Evolutionary conservation across 192 early-diverging fungal species (phyloP), one percentile per base, ranked within the genome.

Genomic region (Coemansia sp.): DNA sequence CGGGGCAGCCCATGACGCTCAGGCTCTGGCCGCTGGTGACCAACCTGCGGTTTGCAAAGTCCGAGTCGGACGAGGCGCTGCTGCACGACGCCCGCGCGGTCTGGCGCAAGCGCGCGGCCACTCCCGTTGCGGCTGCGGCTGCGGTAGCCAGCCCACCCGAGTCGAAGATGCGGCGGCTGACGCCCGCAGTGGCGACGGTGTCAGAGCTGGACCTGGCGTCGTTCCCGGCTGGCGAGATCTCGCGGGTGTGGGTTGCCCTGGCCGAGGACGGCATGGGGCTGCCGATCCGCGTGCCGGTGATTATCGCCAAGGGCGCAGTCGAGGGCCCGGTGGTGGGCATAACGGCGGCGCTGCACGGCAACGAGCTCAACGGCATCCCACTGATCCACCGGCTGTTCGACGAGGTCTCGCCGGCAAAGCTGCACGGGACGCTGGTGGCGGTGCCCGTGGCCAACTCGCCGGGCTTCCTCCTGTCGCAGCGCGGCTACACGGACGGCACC

Each of bases 361-460:
- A 96, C 65, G 94, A 96, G 65, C 80, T 96, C 47, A 96, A 96
- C 64, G 94, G 94, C 22, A 91, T 96, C 22, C 94, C 94, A 11
- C 87, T 91, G 66, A 96, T 94, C 41, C 94, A 96, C 66, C 86
- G 91, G 11, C 87, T 96, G 57, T 89, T 94, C 32, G 83, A 87
- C 31, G 93, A 94, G 51, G 88, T 96, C 42, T 85, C 90, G 60
- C 86, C 90, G 8, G 68, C 83, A 40, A 83, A 82, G 11, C 83
- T 96, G 19, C 89, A 88, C 46, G 94, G 94, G 7, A 94, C 91
- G 1, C 89, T 96, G 9, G 92, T 96, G 6, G 93, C 94, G 1
- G 89, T 94, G 11, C 94, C 94, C n/a, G 91, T 92, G 27, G 87
- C 90, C 38, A 96, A 96, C 76, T 89, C 92, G 4, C 88, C 92